Conservation (phyloP, 2,329 filamentous ascomycete genomes). For the Ascochyta clinopodiicola region DNA sequence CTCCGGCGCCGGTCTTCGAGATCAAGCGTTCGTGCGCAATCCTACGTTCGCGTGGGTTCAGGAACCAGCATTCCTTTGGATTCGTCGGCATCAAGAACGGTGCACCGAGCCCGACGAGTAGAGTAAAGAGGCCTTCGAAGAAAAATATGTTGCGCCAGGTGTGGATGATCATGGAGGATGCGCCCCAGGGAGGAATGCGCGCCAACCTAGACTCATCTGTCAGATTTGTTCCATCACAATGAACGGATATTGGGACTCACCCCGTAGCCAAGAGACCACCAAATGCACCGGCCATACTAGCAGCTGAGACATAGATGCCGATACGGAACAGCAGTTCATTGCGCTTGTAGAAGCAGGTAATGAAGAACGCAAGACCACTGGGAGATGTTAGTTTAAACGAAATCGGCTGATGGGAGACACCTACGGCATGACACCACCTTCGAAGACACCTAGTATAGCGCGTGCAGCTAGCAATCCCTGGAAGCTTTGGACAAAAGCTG, state of each 20-base stretch:
- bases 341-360: conserved; percentile 64
- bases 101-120: conserved; percentile 55
- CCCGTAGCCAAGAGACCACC: conserved; percentile 63
- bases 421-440: conserved; percentile 64
- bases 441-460: conserved; percentile 61
- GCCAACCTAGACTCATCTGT: conserved; percentile 32
- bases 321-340: conserved; percentile 63
- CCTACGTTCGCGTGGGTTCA: conserved; percentile 60
- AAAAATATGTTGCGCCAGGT: conserved; percentile 63
- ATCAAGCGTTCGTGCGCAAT: conserved; percentile 62
- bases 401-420: conserved; percentile 7
- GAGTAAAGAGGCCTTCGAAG: conserved; percentile 65
- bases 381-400: conserved; percentile 5
- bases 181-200: conserved; percentile 61
- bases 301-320: conserved; percentile 63
- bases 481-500: conserved; percentile 60
- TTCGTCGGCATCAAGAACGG: conserved; percentile 61
- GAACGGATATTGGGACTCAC: conserved; percentile 40
- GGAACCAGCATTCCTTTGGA: conserved; percentile 57
- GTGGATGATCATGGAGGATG: conserved; percentile 52
- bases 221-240: not conserved
- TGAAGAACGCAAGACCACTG: conserved; percentile 62
- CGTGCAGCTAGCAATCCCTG: conserved; percentile 56
- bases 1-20: conserved; percentile 56
- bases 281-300: conserved; percentile 64